Evolutionary conservation across 805 yeast genomes (phyloP), one percentile per base, ranked within the genome.

Genomic region (Saturnispora dispora): DNA sequence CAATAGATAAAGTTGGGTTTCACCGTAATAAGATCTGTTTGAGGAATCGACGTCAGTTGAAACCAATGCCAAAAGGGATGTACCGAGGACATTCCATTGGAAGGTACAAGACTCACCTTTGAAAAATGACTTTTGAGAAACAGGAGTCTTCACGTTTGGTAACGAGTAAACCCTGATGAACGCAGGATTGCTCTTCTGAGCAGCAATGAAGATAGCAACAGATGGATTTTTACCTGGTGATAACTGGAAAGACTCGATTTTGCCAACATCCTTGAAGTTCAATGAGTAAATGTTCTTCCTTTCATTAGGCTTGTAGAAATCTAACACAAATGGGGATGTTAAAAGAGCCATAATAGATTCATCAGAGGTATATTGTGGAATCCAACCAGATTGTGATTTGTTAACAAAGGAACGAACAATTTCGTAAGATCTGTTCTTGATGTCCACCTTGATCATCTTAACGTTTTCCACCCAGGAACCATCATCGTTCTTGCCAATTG

Each of bases 1-100:
- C 58, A 95, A 76, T 54, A 93, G 69, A 65, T 91, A 93, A 59
- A 93, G 74, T 54, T 91, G 88, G 49, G 96, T 88, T 72, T 93
- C 98, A 59, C 99, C 99, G 65, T 93, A 93, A 71, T 93, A 93
- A 2, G 95, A 85, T 73, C 91, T 83, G 67, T 95, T 95, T 33
- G 95, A 79, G 32, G 93, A 76, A 70, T 93, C 99, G 59, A 91
- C 96, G 69, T 93, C 99, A 27, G 97, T 93, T 45, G 93, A 85
- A 5, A 97, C 95, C 60, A 90, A 77, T 46, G 96, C 96, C 63
- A 95, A 73, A 55, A 91, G 74, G 6, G 97, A 95, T 54, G 97
- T 93, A 54, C 99, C 99, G 56, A 89, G 76, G 35, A 81, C 77
- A 68, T 95, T 93, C 99, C 99, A 93, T 65, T 80, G 84, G 71